A percentile compares a stretch with the other conserved stretches of the same genome.
phyloP scores from a whole-genome alignment of 1,139 yeast genomes.

The Zygoascus sp. region DNA sequence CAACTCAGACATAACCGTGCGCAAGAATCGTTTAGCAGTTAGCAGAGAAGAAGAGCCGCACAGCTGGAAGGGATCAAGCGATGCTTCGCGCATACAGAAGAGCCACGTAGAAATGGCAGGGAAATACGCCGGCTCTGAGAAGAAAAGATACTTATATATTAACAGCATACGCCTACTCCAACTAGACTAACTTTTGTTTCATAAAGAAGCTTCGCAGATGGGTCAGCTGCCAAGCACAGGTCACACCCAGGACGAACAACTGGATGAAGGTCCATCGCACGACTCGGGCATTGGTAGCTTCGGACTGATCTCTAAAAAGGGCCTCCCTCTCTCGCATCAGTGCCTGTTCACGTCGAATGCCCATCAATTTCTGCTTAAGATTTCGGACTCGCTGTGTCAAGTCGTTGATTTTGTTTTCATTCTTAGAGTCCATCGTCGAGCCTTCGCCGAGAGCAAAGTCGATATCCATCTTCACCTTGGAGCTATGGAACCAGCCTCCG shows the following conservation, averaged over 20 bases:
- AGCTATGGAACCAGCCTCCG: constrained; percentile 53
- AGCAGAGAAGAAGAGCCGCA: neutral
- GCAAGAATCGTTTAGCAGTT: neutral
- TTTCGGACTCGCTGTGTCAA: constrained; percentile 51
- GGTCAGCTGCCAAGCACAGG: constrained; percentile 66
- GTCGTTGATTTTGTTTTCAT: constrained; percentile 44
- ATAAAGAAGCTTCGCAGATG: constrained; percentile 61
- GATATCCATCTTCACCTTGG: constrained; percentile 45
- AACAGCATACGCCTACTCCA: constrained; percentile 1
- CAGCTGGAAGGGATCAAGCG: too few species aligned
- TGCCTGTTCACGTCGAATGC: constrained; percentile 59
- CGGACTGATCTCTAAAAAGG: constrained; percentile 61
- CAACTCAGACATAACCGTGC: constrained; percentile 1
- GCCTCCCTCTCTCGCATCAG: constrained; percentile 69
- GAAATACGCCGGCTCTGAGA: too few species aligned
- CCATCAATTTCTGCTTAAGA: constrained; percentile 51
- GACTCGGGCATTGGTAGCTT: constrained; percentile 59
- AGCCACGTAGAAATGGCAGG: neutral
- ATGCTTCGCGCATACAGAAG: too few species aligned
- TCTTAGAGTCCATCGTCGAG: constrained; percentile 48
- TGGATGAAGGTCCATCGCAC: constrained; percentile 64
- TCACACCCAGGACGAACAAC: constrained; percentile 48
- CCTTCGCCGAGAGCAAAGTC: constrained; percentile 53
- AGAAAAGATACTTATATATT: neutral
- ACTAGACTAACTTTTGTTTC: constrained; percentile 57